phyloP scores from a whole-genome alignment of 352 stramenopile species.

The Globisporangium cystogenes region DNA sequence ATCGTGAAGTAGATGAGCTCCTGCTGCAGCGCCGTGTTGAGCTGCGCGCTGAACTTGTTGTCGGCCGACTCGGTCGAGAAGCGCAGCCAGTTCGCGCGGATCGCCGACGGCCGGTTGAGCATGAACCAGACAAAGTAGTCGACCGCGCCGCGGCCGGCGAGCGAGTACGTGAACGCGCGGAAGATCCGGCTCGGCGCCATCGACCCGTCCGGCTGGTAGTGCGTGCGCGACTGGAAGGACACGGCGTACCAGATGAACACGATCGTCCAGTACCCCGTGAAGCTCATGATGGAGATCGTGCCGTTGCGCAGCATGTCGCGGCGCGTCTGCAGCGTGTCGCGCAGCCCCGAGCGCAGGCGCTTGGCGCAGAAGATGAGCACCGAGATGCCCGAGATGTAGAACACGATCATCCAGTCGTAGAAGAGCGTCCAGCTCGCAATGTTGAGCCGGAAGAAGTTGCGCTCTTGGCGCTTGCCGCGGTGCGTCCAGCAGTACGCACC shows the following conservation, averaged over 20 bases:
- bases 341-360: constrained; percentile 59
- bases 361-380: constrained; percentile 63
- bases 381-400: constrained; percentile 68
- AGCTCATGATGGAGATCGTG: constrained; percentile 77
- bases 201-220: constrained; percentile 27
- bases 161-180: constrained; percentile 55
- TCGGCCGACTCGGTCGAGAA: constrained; percentile 75
- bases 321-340: constrained; percentile 67
- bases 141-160: constrained; percentile 58
- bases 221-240: constrained; percentile 55
- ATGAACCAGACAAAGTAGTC: constrained; percentile 88
- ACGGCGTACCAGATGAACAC: constrained; percentile 74
- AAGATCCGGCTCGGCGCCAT: constrained; percentile 54
- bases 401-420: constrained; percentile 85
- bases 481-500: constrained; percentile 80
- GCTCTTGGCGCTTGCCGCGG: constrained; percentile 32
- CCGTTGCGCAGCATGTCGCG: constrained; percentile 76
- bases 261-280: constrained; percentile 80
- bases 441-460: constrained; percentile 72
- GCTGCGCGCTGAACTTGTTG: constrained; percentile 79
- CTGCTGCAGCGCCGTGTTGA: constrained; percentile 83
- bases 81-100: constrained; percentile 58
- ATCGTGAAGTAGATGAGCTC: constrained; percentile 91
- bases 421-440: constrained; percentile 69
- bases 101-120: constrained; percentile 63